Conservation (phyloP, 345 rosid genomes). For the Camelina hispida region DNA sequence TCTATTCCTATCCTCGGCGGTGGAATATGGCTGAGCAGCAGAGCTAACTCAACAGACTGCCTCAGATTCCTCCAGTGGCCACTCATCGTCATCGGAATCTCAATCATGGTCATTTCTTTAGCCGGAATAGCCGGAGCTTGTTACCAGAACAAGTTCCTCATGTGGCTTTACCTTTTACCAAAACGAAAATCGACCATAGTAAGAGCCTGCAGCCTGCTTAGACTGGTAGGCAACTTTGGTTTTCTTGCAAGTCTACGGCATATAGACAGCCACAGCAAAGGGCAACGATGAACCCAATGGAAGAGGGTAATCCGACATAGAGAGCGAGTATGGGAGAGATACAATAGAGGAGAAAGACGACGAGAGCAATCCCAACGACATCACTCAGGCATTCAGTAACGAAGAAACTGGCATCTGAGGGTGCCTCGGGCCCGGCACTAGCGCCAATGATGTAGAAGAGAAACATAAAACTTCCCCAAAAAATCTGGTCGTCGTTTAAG, state of each 20-base stretch:
- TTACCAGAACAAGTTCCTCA: conserved; percentile 74
- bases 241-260: too few species aligned
- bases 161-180: conserved; percentile 76
- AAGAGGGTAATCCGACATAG: background rate
- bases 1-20: conserved; percentile 92
- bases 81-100: conserved; percentile 72
- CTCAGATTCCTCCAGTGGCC: conserved; percentile 95
- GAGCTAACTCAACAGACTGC: conserved; percentile 93
- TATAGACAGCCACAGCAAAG: too few species aligned
- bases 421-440: too few species aligned
- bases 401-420: too few species aligned
- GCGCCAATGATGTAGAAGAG: background rate
- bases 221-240: too few species aligned
- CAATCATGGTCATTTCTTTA: conserved; percentile 78
- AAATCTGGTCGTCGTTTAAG: background rate
- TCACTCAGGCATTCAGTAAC: too few species aligned
- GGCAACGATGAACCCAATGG: background rate
- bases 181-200: too few species aligned
- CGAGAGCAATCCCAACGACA: background rate
- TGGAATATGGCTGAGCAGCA: conserved; percentile 94
- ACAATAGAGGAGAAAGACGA: background rate
- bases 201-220: too few species aligned
- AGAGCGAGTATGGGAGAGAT: conserved; percentile 1
- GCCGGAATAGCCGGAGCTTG: conserved; percentile 94
- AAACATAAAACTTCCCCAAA: background rate